Evolutionary conservation across 169 alveolate species (phyloP), one percentile per base, ranked within the genome.

Genomic region (Plasmodium inui): DNA sequence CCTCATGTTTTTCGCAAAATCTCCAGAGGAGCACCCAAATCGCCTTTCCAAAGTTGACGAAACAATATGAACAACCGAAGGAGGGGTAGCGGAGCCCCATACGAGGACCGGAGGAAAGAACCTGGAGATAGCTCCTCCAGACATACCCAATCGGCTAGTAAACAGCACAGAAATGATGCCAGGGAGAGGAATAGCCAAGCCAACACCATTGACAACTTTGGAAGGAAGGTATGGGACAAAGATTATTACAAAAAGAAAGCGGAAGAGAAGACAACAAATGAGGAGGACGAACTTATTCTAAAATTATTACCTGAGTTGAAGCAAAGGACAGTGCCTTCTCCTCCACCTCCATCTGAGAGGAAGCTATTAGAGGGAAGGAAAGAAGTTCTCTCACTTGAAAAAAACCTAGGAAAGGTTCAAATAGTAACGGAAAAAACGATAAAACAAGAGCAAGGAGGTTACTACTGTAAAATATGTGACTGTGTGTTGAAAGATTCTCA

Each of bases 361-460:
- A 96, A 96, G 86, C 95, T 91, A 74, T 94, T 97, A 93, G 97
- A 97, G 89, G 93, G 92, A 91, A 83, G 98, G 82, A 93, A 80
- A 46, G 97, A 96, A 71, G 41, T 93, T 3, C 71, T 97, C 0
- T 97, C 96, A 19, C 95, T 97, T 28, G 95, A 96, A 46, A 96
- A 96, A 84, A 96, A 96, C 72, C 92, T 97, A 6, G 98, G 98
- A 1, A 95, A 93, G 80, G 93, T 97, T 9, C 96, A 97, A 78
- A 92, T 96, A 41, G 89, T 97, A 83, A 95, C 96, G 19, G 95
- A 95, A n/a, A 95, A 95, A 76, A 97, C 98, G 4, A 96, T 97
- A 9, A 97, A 97, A 95, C 95, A 96, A 93, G 97, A 97, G 94
- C 98, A 97, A 90, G 97, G 98, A 32, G 98, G 98, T 34, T 97